Evolutionary conservation across 805 yeast genomes (phyloP).

Genomic region (Metschnikowia orientalis): DNA sequence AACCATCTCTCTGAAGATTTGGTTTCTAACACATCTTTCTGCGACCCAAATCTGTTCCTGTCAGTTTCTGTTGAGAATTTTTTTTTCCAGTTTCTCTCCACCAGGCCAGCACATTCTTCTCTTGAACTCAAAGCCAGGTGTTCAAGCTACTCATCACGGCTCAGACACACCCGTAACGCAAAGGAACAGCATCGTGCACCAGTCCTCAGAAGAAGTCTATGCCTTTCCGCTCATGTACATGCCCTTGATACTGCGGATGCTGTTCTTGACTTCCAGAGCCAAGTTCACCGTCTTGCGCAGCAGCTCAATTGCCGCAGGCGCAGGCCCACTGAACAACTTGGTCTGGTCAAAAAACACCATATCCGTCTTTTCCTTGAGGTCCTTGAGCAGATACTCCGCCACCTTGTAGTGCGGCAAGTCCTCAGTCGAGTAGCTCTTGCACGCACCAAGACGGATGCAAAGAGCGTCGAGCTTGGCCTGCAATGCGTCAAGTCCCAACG

Average conservation of each 20-base stretch:
- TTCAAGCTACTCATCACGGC: too few species aligned
- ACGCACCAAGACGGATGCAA: slow-evolving; percentile 19
- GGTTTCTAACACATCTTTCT: too few species aligned
- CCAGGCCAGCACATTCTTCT: too few species aligned
- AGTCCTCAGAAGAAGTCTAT: slow-evolving; percentile 6
- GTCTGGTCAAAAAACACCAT: slow-evolving; percentile 30
- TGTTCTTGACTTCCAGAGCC: slow-evolving; percentile 32
- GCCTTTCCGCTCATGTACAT: slow-evolving; percentile 41
- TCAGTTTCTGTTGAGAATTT: too few species aligned
- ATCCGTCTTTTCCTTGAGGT: slow-evolving; percentile 35
- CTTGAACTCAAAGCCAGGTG: too few species aligned
- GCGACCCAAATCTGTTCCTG: too few species aligned
- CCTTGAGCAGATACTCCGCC: slow-evolving; percentile 28
- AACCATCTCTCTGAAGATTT: too few species aligned
- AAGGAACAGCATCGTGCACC: not conserved
- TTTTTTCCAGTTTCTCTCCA: too few species aligned
- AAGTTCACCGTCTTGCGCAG: slow-evolving; percentile 18
- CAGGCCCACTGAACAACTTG: slow-evolving; percentile 24
- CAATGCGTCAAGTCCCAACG: slow-evolving; percentile 24
- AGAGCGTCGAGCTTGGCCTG: slow-evolving; percentile 23
- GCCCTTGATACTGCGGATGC: slow-evolving; percentile 41
- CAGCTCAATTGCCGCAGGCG: slow-evolving; percentile 6
- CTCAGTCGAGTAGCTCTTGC: slow-evolving; percentile 24
- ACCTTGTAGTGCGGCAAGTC: slow-evolving; percentile 33
- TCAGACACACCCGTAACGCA: too few species aligned